Evolutionary conservation across 257 asterid species (phyloP).

Genomic region (Mitragyna speciosa): DNA sequence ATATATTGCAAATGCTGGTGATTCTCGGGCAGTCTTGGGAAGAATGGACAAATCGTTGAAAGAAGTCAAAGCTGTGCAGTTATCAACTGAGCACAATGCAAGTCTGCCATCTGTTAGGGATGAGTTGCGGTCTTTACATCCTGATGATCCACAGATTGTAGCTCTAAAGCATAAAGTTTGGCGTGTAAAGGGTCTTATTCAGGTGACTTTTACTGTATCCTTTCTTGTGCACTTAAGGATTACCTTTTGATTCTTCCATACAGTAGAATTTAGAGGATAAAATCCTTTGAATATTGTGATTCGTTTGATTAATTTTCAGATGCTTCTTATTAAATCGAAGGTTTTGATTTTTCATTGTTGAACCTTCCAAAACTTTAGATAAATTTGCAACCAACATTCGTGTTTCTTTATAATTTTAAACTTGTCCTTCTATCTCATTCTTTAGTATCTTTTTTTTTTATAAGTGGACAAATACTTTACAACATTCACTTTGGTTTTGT

Average conservation of each 20-base stretch:
- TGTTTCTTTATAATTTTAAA: not conserved
- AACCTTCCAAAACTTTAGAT: not conserved
- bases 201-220: constrained; percentile 40
- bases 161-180: constrained; percentile 79
- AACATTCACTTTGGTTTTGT: not conserved
- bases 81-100: constrained; percentile 81
- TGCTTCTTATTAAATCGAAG: not conserved
- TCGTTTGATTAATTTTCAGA: not conserved
- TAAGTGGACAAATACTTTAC: not conserved
- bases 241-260: not conserved
- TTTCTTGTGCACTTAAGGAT: not conserved
- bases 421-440: not conserved
- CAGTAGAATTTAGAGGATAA: not conserved
- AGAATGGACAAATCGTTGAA: constrained; percentile 63
- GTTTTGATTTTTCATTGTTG: not conserved
- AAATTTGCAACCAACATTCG: not conserved
- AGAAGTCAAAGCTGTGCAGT: constrained; percentile 68
- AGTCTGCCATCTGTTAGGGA: constrained; percentile 69
- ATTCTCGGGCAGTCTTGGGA: constrained; percentile 85
- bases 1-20: constrained; percentile 78
- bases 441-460: not conserved
- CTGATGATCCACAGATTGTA: constrained; percentile 78
- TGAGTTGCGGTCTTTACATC: constrained; percentile 68
- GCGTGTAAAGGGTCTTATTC: constrained; percentile 91
- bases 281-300: not conserved